These are phyloP conservation scores for Saturnispora sanitii DNA, from an alignment of 805 yeast genomes.

Conservation along the genomic window DNA sequence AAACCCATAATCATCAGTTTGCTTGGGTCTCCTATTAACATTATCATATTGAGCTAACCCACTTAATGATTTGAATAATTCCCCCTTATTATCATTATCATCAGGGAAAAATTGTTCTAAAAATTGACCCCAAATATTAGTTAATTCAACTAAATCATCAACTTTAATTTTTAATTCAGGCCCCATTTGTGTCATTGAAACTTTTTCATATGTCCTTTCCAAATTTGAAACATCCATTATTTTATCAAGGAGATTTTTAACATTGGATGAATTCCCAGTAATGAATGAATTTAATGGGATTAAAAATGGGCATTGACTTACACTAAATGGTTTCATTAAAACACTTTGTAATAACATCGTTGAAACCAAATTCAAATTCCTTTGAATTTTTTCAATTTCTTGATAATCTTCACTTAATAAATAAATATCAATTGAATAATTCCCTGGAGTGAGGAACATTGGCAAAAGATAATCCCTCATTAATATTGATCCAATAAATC, in stretches of 20 bases:
- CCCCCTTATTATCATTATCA: not conserved
- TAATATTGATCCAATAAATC: slow-evolving; percentile 60
- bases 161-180: slow-evolving; percentile 49
- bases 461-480: slow-evolving; percentile 42
- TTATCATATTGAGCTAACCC: slow-evolving; percentile 31
- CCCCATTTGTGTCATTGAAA: slow-evolving; percentile 33
- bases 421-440: slow-evolving; percentile 39
- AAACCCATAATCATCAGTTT: slow-evolving; percentile 13
- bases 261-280: slow-evolving; percentile 37
- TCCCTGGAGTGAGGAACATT: slow-evolving; percentile 43
- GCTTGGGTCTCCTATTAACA: not conserved
- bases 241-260: slow-evolving; percentile 34
- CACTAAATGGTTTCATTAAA: slow-evolving; percentile 53
- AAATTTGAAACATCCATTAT: slow-evolving; percentile 47
- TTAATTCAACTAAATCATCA: slow-evolving; percentile 36
- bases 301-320: slow-evolving; percentile 49
- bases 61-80: slow-evolving; percentile 1
- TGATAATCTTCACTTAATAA: slow-evolving; percentile 20
- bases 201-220: slow-evolving; percentile 49
- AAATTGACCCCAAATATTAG: slow-evolving; percentile 33
- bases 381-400: slow-evolving; percentile 22
- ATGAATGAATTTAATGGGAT: slow-evolving; percentile 76
- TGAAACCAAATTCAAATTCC: slow-evolving; percentile 48
- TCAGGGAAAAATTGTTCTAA: slow-evolving; percentile 24
- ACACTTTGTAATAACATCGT: slow-evolving; percentile 58